phyloP scores from a whole-genome alignment of 176 grass and related monocot species.

The Hsuehochloa calcarea region DNA sequence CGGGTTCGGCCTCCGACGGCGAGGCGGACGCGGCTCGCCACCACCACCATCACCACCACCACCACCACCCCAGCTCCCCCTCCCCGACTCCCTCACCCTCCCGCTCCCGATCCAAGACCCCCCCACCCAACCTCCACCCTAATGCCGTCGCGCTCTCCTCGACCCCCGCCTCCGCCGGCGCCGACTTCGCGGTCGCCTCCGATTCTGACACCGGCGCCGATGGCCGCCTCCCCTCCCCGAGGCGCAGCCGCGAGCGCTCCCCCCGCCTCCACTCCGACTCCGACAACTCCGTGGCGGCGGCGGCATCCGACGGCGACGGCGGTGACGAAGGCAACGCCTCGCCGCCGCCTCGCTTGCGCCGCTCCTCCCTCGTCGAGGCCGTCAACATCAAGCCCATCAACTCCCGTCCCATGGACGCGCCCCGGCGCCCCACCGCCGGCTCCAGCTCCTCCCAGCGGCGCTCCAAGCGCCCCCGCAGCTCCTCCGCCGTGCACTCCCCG shows the following conservation, averaged over 20 bases:
- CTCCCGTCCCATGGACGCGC: slow-evolving; percentile 30
- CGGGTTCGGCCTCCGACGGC: slow-evolving; percentile 7
- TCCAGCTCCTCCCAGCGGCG: slow-evolving; percentile 3
- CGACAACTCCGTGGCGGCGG: neutral
- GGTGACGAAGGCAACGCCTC: slow-evolving; percentile 19
- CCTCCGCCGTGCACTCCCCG: neutral
- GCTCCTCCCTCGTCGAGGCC: slow-evolving; percentile 16
- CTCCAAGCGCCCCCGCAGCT: slow-evolving; percentile 22
- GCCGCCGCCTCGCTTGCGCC: neutral
- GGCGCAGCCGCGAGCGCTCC: neutral
- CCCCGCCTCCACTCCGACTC: neutral
- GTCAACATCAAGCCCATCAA: slow-evolving; percentile 48
- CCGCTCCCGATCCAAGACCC: slow-evolving; percentile 32
- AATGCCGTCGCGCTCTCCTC: neutral
- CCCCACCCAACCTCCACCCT: neutral
- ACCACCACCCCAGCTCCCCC: neutral
- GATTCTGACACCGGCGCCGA: neutral
- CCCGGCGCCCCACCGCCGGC: neutral
- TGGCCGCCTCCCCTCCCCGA: neutral
- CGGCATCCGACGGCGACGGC: neutral
- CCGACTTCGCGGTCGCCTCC: neutral
- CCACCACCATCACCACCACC: neutral
- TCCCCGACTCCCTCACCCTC: neutral
- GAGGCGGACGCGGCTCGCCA: neutral
- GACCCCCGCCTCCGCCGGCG: neutral